phyloP scores from a whole-genome alignment of 2,329 filamentous ascomycete species.

The Hypomyces rosellus region DNA sequence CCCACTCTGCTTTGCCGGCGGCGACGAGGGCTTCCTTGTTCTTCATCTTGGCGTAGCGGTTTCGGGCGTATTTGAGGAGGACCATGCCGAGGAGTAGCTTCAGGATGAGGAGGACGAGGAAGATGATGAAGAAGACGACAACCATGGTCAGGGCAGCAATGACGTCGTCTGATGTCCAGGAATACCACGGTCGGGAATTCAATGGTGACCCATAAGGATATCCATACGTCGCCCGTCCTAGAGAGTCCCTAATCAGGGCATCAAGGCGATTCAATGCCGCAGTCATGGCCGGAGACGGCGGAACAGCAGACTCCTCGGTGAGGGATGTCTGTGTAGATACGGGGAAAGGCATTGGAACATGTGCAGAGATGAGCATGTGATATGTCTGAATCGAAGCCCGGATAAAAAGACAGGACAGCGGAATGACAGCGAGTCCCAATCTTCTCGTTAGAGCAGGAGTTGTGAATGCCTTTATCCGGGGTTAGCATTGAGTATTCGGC shows the following conservation, averaged over 20 bases:
- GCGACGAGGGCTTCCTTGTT: constrained; percentile 51
- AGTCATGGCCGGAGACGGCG: constrained; percentile 66
- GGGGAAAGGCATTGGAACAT: constrained; percentile 67
- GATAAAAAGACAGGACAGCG: constrained; percentile 90
- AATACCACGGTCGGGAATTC: constrained; percentile 39
- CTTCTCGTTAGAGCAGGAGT: constrained; percentile 85
- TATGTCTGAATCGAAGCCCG: constrained; percentile 92
- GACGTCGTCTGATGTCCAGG: constrained; percentile 62
- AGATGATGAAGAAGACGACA: constrained; percentile 76
- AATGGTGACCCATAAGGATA: constrained; percentile 38
- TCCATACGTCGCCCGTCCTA: constrained; percentile 67
- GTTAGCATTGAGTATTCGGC: background rate
- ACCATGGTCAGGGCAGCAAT: constrained; percentile 77
- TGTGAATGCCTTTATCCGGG: constrained; percentile 63
- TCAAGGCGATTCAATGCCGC: constrained; percentile 77
- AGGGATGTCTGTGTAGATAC: constrained; percentile 61
- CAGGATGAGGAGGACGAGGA: constrained; percentile 74
- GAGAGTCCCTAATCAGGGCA: constrained; percentile 64
- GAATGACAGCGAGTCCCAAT: constrained; percentile 84
- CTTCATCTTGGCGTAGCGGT: constrained; percentile 78
- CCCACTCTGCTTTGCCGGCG: constrained; percentile 40
- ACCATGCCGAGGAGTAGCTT: constrained; percentile 87
- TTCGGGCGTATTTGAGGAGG: constrained; percentile 71
- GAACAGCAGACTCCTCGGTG: constrained; percentile 54
- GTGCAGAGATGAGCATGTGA: constrained; percentile 91